phyloP scores from a whole-genome alignment of 2,329 filamentous ascomycete genomes.

The Fusarium sp. region DNA sequence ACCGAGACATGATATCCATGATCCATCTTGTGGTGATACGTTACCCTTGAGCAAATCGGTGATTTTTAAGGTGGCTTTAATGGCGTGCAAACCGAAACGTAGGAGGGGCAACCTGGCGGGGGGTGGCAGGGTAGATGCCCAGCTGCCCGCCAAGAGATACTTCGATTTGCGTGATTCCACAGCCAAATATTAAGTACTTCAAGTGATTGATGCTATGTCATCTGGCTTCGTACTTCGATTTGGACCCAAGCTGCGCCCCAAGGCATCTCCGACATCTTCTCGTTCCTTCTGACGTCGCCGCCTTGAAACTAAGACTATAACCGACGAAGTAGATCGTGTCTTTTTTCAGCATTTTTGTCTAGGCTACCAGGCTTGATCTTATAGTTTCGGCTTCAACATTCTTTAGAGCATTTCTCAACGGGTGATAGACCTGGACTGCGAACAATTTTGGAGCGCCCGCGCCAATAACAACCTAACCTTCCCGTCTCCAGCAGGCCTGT shows the following conservation, averaged over 20 bases:
- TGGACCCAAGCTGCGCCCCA: slow-evolving; percentile 40
- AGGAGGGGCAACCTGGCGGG: slow-evolving; percentile 44
- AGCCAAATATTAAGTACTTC: slow-evolving; percentile 11
- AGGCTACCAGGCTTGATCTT: neutral
- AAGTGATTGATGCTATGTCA: slow-evolving; percentile 34
- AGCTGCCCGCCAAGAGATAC: slow-evolving; percentile 20
- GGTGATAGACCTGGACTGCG: neutral
- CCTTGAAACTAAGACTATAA: slow-evolving; percentile 24
- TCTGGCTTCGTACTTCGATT: slow-evolving; percentile 28
- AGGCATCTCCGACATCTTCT: slow-evolving; percentile 33
- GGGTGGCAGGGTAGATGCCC: slow-evolving; percentile 22
- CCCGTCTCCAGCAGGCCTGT: slow-evolving; percentile 33
- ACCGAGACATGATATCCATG: slow-evolving; percentile 16
- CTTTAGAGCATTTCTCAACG: slow-evolving; percentile 2
- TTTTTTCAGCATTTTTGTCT: slow-evolving; percentile 18
- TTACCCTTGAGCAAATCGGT: slow-evolving; percentile 28
- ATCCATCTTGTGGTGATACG: slow-evolving; percentile 10
- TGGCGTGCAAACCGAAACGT: slow-evolving; percentile 30
- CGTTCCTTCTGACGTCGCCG: slow-evolving; percentile 36
- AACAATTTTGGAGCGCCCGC: slow-evolving; percentile 17
- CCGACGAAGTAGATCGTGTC: slow-evolving; percentile 15
- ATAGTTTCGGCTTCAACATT: slow-evolving; percentile 1
- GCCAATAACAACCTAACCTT: slow-evolving; percentile 15
- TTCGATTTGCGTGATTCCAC: neutral
- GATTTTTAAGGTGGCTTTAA: slow-evolving; percentile 27